Evolutionary conservation across 2,329 filamentous ascomycete species (phyloP).

Genomic region (Pseudogymnoascus sp.): DNA sequence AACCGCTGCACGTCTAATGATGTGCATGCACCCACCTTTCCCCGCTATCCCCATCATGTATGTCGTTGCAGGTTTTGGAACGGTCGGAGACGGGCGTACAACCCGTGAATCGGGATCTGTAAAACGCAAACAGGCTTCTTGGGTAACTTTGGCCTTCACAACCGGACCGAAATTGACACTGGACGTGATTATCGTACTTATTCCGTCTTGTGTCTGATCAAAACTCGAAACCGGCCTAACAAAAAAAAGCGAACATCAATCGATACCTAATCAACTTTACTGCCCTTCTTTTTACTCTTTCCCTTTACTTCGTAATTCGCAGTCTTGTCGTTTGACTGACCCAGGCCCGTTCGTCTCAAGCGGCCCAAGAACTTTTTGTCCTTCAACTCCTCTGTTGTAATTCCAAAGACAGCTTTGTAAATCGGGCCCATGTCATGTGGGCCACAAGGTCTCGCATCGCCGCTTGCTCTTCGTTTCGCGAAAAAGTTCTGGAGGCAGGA

Average conservation of each 20-base stretch:
- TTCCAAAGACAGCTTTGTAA: slow-evolving; percentile 18
- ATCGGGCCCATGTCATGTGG: slow-evolving; percentile 26
- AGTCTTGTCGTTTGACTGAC: slow-evolving; percentile 8
- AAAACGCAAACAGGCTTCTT: neutral
- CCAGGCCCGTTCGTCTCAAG: slow-evolving; percentile 18
- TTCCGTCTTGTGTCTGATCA: neutral
- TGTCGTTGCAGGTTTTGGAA: neutral
- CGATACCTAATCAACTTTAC: neutral
- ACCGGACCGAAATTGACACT: neutral
- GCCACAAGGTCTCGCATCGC: slow-evolving; percentile 26
- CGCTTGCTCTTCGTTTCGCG: slow-evolving; percentile 25
- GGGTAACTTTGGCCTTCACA: neutral
- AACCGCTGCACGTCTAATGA: neutral
- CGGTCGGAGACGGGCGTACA: neutral
- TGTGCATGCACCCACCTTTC: neutral
- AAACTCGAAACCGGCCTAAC: neutral
- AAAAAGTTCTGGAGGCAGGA: slow-evolving; percentile 22
- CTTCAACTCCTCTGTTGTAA: slow-evolving; percentile 17
- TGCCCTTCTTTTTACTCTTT: slow-evolving; percentile 15
- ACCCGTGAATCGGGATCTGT: neutral
- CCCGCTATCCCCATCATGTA: neutral
- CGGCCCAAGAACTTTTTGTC: slow-evolving; percentile 19
- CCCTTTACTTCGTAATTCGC: neutral
- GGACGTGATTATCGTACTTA: neutral
- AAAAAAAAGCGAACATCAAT: neutral